phyloP scores from a whole-genome alignment of 495 filamentous ascomycete species.

The Penicillium bialowiezense region DNA sequence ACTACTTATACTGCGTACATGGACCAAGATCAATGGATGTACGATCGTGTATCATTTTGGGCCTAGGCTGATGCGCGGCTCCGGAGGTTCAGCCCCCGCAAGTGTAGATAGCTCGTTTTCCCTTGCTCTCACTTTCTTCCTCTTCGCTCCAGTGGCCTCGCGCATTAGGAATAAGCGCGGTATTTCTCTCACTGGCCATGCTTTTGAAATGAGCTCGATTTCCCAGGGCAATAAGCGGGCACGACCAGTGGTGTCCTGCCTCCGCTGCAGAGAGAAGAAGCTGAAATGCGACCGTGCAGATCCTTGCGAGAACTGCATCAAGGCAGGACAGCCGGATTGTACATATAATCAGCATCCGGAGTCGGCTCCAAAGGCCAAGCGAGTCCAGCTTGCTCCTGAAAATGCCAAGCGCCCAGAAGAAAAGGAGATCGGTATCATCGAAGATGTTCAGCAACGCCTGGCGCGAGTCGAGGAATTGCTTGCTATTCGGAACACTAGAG shows the following conservation, averaged over 20 bases:
- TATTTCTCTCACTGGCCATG: no score
- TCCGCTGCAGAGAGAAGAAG: slow-evolving; percentile 32
- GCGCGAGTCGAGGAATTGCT: slow-evolving; percentile 18
- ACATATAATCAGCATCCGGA: slow-evolving; percentile 16
- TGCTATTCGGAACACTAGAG: slow-evolving; percentile 4
- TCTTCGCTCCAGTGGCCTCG: no score
- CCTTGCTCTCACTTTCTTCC: no score
- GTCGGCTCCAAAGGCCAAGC: slow-evolving; percentile 11
- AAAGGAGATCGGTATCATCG: slow-evolving; percentile 19
- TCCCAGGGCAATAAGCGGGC: slow-evolving; percentile 16
- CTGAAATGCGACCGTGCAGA: slow-evolving; percentile 27
- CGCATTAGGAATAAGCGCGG: no score
- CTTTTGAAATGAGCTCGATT: slow-evolving; percentile 4
- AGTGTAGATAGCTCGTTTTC: no score
- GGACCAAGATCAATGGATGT: no score
- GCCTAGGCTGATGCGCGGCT: no score
- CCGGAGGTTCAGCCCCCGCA: no score
- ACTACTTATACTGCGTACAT: no score
- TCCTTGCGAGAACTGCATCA: slow-evolving; percentile 30
- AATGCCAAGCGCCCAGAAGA: background rate
- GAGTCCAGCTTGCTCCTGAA: slow-evolving; percentile 6
- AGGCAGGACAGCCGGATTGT: slow-evolving; percentile 20
- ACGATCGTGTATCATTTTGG: no score
- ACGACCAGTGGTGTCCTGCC: slow-evolving; percentile 27
- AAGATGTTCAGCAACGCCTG: slow-evolving; percentile 26